phyloP scores from a whole-genome alignment of 805 yeast species.

The Metschnikowia aberdeeniae region DNA sequence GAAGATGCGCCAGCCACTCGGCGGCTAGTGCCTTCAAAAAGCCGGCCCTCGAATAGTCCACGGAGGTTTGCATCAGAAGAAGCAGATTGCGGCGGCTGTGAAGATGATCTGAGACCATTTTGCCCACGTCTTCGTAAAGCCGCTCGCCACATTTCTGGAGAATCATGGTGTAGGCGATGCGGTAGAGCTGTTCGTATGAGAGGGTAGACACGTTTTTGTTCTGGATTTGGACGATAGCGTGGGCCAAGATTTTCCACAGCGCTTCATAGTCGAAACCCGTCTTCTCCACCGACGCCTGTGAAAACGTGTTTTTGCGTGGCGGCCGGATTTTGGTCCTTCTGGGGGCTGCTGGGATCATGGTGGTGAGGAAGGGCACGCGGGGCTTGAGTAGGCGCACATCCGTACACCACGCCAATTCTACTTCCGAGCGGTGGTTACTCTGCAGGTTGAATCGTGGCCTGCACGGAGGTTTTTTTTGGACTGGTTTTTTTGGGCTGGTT shows the following conservation, averaged over 20 bases:
- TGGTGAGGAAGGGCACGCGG: background rate
- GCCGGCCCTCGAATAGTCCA: slow-evolving; percentile 22
- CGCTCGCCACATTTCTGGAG: slow-evolving; percentile 62
- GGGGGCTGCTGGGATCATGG: slow-evolving; percentile 28
- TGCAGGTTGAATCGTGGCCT: no score
- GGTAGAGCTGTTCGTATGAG: slow-evolving; percentile 78
- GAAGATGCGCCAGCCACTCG: slow-evolving; percentile 70
- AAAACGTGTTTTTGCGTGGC: slow-evolving; percentile 45
- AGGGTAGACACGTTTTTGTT: slow-evolving; percentile 66
- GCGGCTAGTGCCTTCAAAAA: slow-evolving; percentile 33
- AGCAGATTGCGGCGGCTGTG: slow-evolving; percentile 19
- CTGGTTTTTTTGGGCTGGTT: no score
- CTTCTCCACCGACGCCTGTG: slow-evolving; percentile 20
- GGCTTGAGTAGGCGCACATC: background rate
- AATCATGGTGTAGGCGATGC: slow-evolving; percentile 74
- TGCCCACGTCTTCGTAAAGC: slow-evolving; percentile 58
- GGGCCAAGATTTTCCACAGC: slow-evolving; percentile 60
- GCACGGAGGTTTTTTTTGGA: no score
- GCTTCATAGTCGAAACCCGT: slow-evolving; percentile 53
- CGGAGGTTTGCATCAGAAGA: slow-evolving; percentile 15
- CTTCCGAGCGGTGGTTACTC: no score
- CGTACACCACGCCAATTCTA: background rate
- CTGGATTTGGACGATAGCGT: slow-evolving; percentile 71
- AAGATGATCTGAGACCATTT: slow-evolving; percentile 46
- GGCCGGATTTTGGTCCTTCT: slow-evolving; percentile 61